Evolutionary conservation across 129 eudicot genomes (phyloP), one percentile per base, ranked within the genome.

Genomic region (Chrysanthemum lavandulifolium): DNA sequence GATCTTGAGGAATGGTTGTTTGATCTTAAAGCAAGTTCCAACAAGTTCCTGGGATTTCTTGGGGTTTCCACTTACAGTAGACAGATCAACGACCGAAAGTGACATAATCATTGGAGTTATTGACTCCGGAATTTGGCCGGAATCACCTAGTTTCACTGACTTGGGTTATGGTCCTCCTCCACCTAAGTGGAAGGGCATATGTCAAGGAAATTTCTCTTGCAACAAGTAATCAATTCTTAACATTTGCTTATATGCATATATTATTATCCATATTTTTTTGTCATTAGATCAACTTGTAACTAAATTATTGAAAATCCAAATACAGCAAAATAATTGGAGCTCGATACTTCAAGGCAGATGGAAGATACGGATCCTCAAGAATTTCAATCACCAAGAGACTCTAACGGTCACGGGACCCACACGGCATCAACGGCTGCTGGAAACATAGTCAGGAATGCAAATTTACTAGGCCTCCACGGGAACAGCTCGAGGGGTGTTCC

Each of bases 321-420:
- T 25, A 61, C 48, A 61, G 67, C 67, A 61, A 61, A 61, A 29
- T 61, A 61, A 61, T 61, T 13, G 67, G 67, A 61, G 67, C 67
- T 4, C 7, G 48, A 61, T 31, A 61, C 31, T 61, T 61, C 67
- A 61, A 29, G 18, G 67, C 67, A 61, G 12, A 29, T 31, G 67
- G 48, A 29, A 61, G 19, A 31, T 61, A 25, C 10, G 67, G 14
- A 19, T 16, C 67, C 67, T 12, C 29, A 27, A 1, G 67, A 61
- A 1, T 2, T 27, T 1, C 67, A 13, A 29, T 61, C 67, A 29
- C 67, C 67, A 61, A 13, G 67, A 61, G 67, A 61, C 48, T 61
- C 67, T 61, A 18, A 21, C 2, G 67, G 67, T 10, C 67, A 61
- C 11, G 67, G 67, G 14, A 61, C 67, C 67, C 67, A 61, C 67